Base-by-base conservation (phyloP, 306 rosid genomes). In the Rosa multiflora region DNA sequence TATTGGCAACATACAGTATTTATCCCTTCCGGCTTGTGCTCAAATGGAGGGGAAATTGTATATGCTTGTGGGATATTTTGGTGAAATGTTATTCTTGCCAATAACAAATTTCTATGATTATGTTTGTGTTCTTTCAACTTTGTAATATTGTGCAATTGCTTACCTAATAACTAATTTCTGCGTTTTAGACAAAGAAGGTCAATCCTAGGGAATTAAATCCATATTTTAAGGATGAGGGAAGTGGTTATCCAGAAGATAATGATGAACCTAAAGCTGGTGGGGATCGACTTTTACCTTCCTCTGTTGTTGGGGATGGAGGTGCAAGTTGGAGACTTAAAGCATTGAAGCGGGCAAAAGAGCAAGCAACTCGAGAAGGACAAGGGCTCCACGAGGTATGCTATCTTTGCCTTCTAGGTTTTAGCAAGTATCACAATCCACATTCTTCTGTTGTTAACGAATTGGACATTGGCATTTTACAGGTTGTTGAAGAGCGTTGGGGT, bases 261-360 rank as follows among this genome's bases (percentile, higher is more conserved):
- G 86, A 80, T 44, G 85, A 80, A 66, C 78, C 80, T 79, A 86
- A 83, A 74, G 76, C 78, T 76, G 87, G 84, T 74, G 85, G 70
- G 42, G 85, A 76, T 20, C 43, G 78, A 82, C 88, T 86, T 84
- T 81, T 86, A 39, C 84, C 94, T 83, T 89, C 94, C 77, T 87
- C 97, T 7, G 81, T 89, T 82, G 90, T 95, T 83, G 98, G 99
- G 72, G 99, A 92, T 82, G 99, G 98, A 70, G 99, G 98, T 26
- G 97, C 97, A 48, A 95, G 97, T 83, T 95, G 99, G 99, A 92
- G 96, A 82, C 92, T 91, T 63, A 95, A 95, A 90, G 99, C 99
- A 18, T 80, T 91, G 89, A 95, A 92, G 78, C 98, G 99, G 51
- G 97, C 99, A 32, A 86, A 90, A 86, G 97, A 95, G 83, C 97